Base-by-base conservation (phyloP, 1,284 basidiomycete species). In the Ustilago loliicola region DNA sequence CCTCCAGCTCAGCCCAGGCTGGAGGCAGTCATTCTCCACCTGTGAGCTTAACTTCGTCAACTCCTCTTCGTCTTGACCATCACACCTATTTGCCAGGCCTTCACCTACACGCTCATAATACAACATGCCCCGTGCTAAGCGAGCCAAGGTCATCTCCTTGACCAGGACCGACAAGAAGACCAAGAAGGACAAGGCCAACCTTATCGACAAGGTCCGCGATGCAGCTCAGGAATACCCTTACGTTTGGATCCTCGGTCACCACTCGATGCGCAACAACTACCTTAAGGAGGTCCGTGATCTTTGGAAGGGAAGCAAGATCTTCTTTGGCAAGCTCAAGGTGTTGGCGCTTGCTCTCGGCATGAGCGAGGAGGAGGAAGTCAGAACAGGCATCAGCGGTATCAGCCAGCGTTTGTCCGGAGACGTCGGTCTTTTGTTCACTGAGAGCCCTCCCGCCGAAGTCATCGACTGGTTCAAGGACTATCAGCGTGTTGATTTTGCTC, bases 291-390 rank as follows among this genome's bases (percentile, higher is more conserved):
- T 98, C 51, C 90, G 96, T 79, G 91, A 91, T 74, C 89, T 94
- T 80, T 99, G 96, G 96, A 94, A 94, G 89, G 94, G 93, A 36
- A 69, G 77, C 38, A 80, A 79, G 62, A 92, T 99, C 88, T 96
- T 96, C 87, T 94, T 97, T 88, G 96, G 94, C 42, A 91, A 93
- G 84, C 92, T 93, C 77, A 93, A 94, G 38, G 94, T 99, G 51
- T 94, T 99, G 92, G 94, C 95, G 48, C 96, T 96, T 87, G 96
- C 95, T 51, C 89, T 99, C n/a, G 96, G 96, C 5, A 90, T 91
- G 61, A 92, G 93, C 8, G 90, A 90, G 47, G 96, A 94, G 87
- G 92, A 93, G 75, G 97, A 98, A 88, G 91, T 96, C 85, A 90
- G 91, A 72, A 88, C 90, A 71, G 96, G 95, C 5, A 87, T 98